phyloP scores from a whole-genome alignment of 306 rosid genomes.

The Lathyrus sativus region DNA sequence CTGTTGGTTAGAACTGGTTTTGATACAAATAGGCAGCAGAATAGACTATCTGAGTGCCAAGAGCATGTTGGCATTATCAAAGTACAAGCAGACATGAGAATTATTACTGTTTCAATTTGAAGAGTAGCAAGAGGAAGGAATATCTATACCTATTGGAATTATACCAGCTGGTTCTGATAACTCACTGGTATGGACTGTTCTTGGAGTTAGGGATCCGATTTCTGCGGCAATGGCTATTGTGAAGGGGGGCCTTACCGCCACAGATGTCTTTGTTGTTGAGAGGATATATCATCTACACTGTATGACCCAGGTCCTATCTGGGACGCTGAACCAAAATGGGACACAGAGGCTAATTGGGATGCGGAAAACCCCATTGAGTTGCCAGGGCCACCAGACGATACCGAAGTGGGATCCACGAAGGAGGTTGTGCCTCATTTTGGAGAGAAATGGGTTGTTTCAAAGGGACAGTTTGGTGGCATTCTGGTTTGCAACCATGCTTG shows the following conservation, averaged over 20 bases:
- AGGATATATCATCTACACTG: constrained; percentile 92
- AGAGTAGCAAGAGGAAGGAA: constrained; percentile 98
- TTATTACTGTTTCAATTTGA: no score
- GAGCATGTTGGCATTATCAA: no score
- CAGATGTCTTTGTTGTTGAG: constrained; percentile 98
- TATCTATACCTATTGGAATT: constrained; percentile 97
- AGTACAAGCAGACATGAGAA: no score
- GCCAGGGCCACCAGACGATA: constrained; percentile 78
- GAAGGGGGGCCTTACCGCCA: constrained; percentile 98
- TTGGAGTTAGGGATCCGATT: constrained; percentile 94
- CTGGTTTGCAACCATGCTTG: constrained; percentile 97
- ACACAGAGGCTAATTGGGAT: constrained; percentile 80
- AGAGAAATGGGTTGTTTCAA: constrained; percentile 80
- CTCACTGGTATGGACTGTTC: constrained; percentile 98
- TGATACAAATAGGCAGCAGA: no score
- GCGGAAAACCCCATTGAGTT: constrained; percentile 88
- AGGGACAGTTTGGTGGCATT: constrained; percentile 89
- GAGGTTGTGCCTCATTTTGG: constrained; percentile 59
- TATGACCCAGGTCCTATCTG: constrained; percentile 99
- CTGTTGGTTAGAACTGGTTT: no score
- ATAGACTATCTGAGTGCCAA: no score
- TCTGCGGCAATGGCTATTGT: constrained; percentile 99
- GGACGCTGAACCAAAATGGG: constrained; percentile 99
- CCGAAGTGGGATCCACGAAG: constrained; percentile 58
- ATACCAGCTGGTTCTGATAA: constrained; percentile 99